These are phyloP conservation scores for Hypomyces perniciosus DNA, from an alignment of 2,329 filamentous ascomycete species.

Conservation along the genomic window DNA sequence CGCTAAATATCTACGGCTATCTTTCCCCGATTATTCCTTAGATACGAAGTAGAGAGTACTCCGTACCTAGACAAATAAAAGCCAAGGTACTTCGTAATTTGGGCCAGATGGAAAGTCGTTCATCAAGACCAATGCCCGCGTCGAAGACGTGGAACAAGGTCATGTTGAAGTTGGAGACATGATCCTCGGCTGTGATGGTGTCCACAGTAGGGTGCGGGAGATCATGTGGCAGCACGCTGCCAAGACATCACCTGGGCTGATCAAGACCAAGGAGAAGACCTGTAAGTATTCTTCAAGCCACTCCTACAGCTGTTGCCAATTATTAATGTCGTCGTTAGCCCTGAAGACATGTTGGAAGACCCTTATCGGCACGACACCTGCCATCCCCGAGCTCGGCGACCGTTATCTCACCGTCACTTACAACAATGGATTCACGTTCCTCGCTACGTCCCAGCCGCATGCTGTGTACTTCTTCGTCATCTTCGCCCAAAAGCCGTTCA, in stretches of 20 bases:
- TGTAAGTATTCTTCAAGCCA: constrained; percentile 9
- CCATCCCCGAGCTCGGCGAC: constrained; percentile 11
- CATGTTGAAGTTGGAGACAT: constrained; percentile 30
- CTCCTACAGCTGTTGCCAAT: not conserved
- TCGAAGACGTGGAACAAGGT: constrained; percentile 16
- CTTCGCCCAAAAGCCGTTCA: constrained; percentile 14
- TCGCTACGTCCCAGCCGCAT: constrained; percentile 7
- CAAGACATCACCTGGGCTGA: constrained; percentile 8
- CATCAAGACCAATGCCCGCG: not conserved
- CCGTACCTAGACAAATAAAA: no score
- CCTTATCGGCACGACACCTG: constrained; percentile 9
- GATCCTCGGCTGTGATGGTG: constrained; percentile 37
- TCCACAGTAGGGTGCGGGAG: constrained; percentile 26
- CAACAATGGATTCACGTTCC: constrained; percentile 23
- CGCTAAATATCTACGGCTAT: no score
- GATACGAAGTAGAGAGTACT: no score
- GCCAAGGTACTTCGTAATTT: no score
- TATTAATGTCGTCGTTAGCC: constrained; percentile 5
- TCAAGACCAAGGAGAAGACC: constrained; percentile 16
- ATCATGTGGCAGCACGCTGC: constrained; percentile 21
- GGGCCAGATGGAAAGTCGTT: not conserved
- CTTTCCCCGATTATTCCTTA: no score
- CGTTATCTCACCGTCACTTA: constrained; percentile 4
- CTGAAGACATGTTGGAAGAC: constrained; percentile 14
- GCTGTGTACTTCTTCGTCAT: constrained; percentile 19